Percentiles rank a stretch among this genome's conserved stretches.
phyloP scores from a whole-genome alignment of 2,329 filamentous ascomycete genomes.

The Xylaria sp. region DNA sequence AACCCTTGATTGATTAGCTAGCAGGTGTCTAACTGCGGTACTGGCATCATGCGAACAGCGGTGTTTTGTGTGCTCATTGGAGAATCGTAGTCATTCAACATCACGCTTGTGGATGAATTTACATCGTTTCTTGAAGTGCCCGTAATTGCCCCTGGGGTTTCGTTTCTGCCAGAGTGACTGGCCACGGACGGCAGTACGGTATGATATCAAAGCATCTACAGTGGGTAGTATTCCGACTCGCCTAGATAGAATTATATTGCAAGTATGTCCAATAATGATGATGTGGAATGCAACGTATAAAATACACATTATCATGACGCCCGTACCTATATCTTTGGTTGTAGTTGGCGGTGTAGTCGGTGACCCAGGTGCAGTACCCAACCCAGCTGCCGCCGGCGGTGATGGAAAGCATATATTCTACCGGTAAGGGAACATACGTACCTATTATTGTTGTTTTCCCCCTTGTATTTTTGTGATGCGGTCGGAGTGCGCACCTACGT shows the following conservation, averaged over 20 bases:
- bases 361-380: constrained; percentile 15
- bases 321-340: constrained; percentile 2
- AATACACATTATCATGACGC: constrained; percentile 15
- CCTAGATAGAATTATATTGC: constrained; percentile 21
- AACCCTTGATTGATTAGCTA: neutral
- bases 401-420: constrained; percentile 7
- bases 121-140: neutral
- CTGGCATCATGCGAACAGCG: constrained; percentile 20
- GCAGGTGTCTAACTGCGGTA: neutral
- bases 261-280: neutral
- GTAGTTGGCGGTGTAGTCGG: constrained; percentile 19
- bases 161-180: neutral
- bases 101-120: too few species aligned
- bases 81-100: neutral
- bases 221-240: constrained; percentile 18
- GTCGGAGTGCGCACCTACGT: constrained; percentile 26
- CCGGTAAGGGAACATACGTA: neutral
- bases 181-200: neutral
- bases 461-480: constrained; percentile 2
- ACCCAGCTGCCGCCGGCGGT: neutral
- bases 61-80: constrained; percentile 1
- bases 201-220: constrained; percentile 11
- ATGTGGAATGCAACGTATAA: constrained; percentile 6
- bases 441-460: neutral
- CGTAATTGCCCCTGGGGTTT: neutral